Conservation (phyloP, 2,329 filamentous ascomycete genomes). For the Epichloe scottii region DNA sequence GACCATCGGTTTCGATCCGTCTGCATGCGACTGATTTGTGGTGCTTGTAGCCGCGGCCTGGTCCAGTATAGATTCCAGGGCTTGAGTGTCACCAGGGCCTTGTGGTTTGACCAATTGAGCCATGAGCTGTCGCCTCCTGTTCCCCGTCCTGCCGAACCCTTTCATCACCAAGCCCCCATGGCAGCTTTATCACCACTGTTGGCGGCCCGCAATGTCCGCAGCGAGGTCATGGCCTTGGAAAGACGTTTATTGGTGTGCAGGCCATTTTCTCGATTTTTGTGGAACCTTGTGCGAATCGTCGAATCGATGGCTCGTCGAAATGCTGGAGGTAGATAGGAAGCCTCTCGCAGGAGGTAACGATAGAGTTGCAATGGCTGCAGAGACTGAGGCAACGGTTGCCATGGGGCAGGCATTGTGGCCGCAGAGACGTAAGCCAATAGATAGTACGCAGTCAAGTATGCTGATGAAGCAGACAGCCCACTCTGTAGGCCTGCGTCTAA, state of each 20-base stretch:
- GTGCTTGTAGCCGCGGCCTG: background rate
- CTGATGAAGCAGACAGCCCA: background rate
- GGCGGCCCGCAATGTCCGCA: slow-evolving; percentile 39
- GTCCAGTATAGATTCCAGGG: slow-evolving; percentile 24
- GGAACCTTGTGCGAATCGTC: slow-evolving; percentile 34
- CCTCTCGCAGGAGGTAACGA: slow-evolving; percentile 47
- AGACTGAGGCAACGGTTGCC: slow-evolving; percentile 12
- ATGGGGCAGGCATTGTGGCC: slow-evolving; percentile 17
- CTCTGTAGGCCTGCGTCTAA: background rate
- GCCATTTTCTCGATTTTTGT: slow-evolving; percentile 22
- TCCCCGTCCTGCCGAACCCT: slow-evolving; percentile 41
- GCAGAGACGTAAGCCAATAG: background rate
- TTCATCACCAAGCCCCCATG: slow-evolving; percentile 34
- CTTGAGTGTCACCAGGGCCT: slow-evolving; percentile 26
- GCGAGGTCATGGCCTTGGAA: slow-evolving; percentile 26
- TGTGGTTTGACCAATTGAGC: slow-evolving; percentile 23
- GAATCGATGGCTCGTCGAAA: slow-evolving; percentile 31
- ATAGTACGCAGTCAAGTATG: background rate
- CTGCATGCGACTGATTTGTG: background rate
- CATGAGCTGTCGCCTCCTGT: slow-evolving; percentile 36
- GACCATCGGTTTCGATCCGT: background rate
- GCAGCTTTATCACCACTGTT: slow-evolving; percentile 35
- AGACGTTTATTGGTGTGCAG: slow-evolving; percentile 19
- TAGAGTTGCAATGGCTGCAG: slow-evolving; percentile 31
- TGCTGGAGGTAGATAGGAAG: slow-evolving; percentile 43